phyloP scores from a whole-genome alignment of 2,329 filamentous ascomycete species.

The Ramichloridium luteum region DNA sequence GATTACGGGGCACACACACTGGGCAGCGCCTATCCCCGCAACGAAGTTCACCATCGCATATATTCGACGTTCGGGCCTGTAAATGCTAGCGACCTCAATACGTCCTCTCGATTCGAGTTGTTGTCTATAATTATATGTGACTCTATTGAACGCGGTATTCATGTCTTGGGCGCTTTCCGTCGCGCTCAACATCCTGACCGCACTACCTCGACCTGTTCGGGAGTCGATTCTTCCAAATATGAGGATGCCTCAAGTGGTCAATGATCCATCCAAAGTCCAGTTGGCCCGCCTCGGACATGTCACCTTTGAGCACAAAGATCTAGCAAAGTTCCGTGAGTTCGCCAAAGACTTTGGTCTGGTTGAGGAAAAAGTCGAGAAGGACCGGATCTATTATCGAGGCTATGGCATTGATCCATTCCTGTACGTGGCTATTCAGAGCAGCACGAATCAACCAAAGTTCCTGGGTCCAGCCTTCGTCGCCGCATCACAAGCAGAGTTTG shows the following conservation, averaged over 20 bases:
- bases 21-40: too few species aligned
- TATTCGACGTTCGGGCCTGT: too few species aligned
- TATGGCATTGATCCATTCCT: slow-evolving; percentile 9
- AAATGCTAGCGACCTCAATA: too few species aligned
- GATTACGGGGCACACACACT: too few species aligned
- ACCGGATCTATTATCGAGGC: slow-evolving; percentile 6
- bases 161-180: not conserved
- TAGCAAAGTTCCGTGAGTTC: slow-evolving; percentile 5
- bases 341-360: slow-evolving; percentile 8
- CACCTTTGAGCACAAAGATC: slow-evolving; percentile 7
- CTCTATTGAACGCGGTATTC: too few species aligned
- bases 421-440: slow-evolving; percentile 7
- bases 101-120: too few species aligned
- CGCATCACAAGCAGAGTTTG: slow-evolving; percentile 5
- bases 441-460: slow-evolving; percentile 5
- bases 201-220: not conserved
- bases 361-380: slow-evolving; percentile 3
- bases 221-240: slow-evolving; percentile 1
- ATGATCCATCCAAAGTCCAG: slow-evolving; percentile 7
- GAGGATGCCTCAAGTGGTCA: slow-evolving; percentile 6
- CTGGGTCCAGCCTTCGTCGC: slow-evolving; percentile 9
- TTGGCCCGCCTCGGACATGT: slow-evolving; percentile 6
- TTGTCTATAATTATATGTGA: too few species aligned
- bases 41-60: too few species aligned
- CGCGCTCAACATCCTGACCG: not conserved